Evolutionary conservation across 2,329 filamentous ascomycete species (phyloP), one percentile per base, ranked within the genome.

Genomic region (Epichloe gansuensis): DNA sequence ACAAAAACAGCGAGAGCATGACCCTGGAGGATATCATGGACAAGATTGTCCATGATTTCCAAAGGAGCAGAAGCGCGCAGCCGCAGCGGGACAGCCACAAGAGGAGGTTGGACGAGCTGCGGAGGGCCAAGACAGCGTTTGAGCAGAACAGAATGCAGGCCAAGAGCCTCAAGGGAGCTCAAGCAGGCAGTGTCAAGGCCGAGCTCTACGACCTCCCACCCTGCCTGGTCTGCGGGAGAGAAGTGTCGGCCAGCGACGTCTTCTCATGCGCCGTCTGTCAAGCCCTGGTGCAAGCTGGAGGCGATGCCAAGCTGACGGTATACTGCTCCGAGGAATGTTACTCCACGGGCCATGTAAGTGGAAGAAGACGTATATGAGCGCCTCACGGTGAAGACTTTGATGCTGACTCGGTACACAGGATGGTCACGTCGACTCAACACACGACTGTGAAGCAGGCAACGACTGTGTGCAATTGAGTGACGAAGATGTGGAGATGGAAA

Each of bases 91-190:
- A 71, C 42, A 65, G 61, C 34, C 68, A 71, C 53, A 57, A 58
- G 51, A 59, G 58, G 50, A 68, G 72, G 9, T 61, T 76, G 3
- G 71, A 74, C 51, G 74, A 76, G 58, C 65, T 77, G 4, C 67
- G 66, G 17, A 65, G 74, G 52, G 74, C 74, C 31, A 74, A 71
- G 59, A 71, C 67, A 53, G 73, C 73, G 8, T 72, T 74, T 64
- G 73, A 75, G 59, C 73, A 70, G 58, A 67, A 67, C 59, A 69
- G 61, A 60, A 64, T 58, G 56, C 65, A 64, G 61, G 66, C 59
- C 62, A 70, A 67, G 63, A 61, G 60, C 58, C 67, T 58, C 49
- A 62, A 58, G 42, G 58, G 60, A 51, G 60, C 61, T 51, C 62
- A 67, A 45, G 60, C 57, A 49, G 54, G 56, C 23, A 53, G 55